Base-by-base conservation (phyloP, 1,284 basidiomycete species). In the Gastroboletus turbinatus region DNA sequence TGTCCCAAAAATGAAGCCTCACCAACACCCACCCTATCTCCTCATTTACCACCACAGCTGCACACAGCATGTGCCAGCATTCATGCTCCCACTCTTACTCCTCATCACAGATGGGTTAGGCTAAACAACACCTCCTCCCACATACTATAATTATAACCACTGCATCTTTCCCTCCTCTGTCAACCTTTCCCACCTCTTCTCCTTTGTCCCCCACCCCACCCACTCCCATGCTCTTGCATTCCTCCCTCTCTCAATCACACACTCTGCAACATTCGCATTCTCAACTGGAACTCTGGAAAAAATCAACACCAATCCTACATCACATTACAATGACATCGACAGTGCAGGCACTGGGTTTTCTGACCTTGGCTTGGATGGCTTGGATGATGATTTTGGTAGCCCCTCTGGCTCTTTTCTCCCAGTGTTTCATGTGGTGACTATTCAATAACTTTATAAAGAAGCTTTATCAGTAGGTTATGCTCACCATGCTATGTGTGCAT, bases 371-470 rank as follows among this genome's bases (percentile, higher is more conserved):
- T 68, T 68, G 2, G 69, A 73, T 32, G 56, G 7, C 16, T 67
- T 63, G 0, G 70, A 69, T 33, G 70, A 72, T 45, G 69, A 70
- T 38, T 59, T 57, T 38, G 60, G 55, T 4, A 60, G 60, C 0
- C n/a, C n/a, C n/a, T 65, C 64, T n/a, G 55, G 52, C 27, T 60
- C 63, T 53, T 56, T 46, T 48, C 60, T 23, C 38, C 57, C n/a
- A n/a, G 58, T 19, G 64, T 52, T 43, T 4, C 51, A 9, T 55
- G 50, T n/a, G 59, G 64, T 61, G 21, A 57, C 21, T 49, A 29
- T 29, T 86, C 38, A 91, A 92, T 66, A 92, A 92, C 66, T 92
- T 92, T 68, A 88, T 91, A 45, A 87, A 87, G 14, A 92, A 92
- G 77, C 76, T 92, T 29, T 91, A 90, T 72, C 87, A 90, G 88